phyloP scores from a whole-genome alignment of 345 rosid genomes.

The Fremontodendron californicum region DNA sequence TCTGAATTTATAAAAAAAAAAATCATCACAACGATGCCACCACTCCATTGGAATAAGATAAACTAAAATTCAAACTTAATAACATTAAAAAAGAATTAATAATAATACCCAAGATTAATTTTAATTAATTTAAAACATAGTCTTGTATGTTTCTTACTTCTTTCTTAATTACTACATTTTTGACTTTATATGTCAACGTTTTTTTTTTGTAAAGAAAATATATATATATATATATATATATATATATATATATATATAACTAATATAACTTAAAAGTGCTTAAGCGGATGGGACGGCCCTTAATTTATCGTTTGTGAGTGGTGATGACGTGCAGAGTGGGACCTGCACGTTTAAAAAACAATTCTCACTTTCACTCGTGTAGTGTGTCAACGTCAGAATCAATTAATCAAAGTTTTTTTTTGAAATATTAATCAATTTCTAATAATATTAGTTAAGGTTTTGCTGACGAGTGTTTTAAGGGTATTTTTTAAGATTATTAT shows the following conservation, averaged over 20 bases:
- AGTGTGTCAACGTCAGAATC: constrained; percentile 23
- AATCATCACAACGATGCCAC: too few species aligned
- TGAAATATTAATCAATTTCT: too few species aligned
- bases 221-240: too few species aligned
- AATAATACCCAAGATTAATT: too few species aligned
- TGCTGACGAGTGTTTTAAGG: too few species aligned
- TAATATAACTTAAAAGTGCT: too few species aligned
- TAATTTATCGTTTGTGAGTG: constrained; percentile 22
- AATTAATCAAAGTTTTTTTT: too few species aligned
- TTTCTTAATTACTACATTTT: not conserved
- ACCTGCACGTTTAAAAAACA: not conserved
- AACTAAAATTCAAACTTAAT: not conserved
- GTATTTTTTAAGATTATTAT: too few species aligned
- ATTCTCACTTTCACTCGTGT: constrained; percentile 29
- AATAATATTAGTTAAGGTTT: too few species aligned
- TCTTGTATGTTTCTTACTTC: constrained; percentile 16
- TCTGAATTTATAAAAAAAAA: too few species aligned
- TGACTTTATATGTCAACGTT: not conserved
- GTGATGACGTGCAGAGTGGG: constrained; percentile 19
- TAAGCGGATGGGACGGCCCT: constrained; percentile 23
- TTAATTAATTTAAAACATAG: constrained; percentile 17
- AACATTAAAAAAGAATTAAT: not conserved
- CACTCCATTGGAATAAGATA: not conserved
- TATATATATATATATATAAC: too few species aligned
- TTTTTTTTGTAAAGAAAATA: not conserved